Base-by-base conservation (phyloP, 495 filamentous ascomycete genomes). In the Halenospora varia region DNA sequence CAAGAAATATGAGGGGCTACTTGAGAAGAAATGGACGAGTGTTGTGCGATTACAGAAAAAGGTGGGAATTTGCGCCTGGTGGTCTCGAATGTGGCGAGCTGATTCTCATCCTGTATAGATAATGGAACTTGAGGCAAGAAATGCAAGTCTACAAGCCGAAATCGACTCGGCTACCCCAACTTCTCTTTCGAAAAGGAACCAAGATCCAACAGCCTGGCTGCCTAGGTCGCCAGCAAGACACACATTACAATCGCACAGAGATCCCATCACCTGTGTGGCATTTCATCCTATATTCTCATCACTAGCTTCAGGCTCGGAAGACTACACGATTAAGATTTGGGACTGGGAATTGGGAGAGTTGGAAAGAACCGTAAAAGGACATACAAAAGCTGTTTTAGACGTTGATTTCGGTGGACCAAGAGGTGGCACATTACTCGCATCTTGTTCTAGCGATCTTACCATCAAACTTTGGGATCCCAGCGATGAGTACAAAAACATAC, bases 21-120 rank as follows among this genome's bases (percentile, higher is more conserved):
- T 97, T 67, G 92, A 96, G 76, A 95, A 92, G 76, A 97, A 97
- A 75, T 97, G 92, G 92, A 97, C 92, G 18, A 91, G 88, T 63
- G 87, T 93, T 2, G 88, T 95, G 57, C 80, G 92, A 50, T 72
- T 97, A 70, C 92, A 97, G 71, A 96, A 92, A 72, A 96, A 91
- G 87, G 90, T 88, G 69, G 29, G 73, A 55, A 19, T n/a, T 15
- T 25, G 3, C 42, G 22, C 17, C 11, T 39, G 18, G 15, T 25
- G 57, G 61, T 53, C 10, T 3, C 3, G 15, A 17, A 25, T 44
- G 45, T 35, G 25, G 66, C 53, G 23, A 40, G 49, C 65, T 57
- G 17, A 53, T 10, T 42, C 18, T 55, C 26, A 25, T 15, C 25
- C 3, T 3, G 25, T 53, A 25, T 73, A 97, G 92, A 94, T 97